Evolutionary conservation across 495 filamentous ascomycete species (phyloP).

Genomic region (Penicillium steckii): DNA sequence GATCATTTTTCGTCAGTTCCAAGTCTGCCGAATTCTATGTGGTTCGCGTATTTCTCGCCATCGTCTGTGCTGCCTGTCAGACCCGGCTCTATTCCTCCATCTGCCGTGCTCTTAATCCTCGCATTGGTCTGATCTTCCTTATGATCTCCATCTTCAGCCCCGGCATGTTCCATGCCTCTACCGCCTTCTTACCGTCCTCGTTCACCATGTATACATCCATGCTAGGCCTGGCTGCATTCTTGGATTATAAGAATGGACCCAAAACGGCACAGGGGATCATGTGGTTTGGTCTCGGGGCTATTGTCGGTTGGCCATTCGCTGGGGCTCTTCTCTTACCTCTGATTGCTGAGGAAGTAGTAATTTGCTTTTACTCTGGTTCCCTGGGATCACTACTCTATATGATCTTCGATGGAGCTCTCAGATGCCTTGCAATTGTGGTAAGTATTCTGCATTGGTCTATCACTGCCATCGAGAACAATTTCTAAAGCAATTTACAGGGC

Average conservation of each 20-base stretch:
- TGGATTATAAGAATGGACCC: constrained; percentile 75
- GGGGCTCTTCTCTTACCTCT: constrained; percentile 80
- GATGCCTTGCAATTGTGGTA: constrained; percentile 70
- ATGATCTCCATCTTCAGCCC: constrained; percentile 72
- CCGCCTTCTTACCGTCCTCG: constrained; percentile 85
- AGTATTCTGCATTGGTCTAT: constrained; percentile 24
- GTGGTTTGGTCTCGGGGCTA: constrained; percentile 88
- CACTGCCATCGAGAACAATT: constrained; percentile 6
- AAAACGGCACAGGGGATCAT: constrained; percentile 80
- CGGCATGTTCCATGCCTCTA: constrained; percentile 90
- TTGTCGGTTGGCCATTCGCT: constrained; percentile 95
- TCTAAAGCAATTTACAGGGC: constrained; percentile 37
- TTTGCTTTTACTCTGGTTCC: constrained; percentile 59
- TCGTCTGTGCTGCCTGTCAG: constrained; percentile 76
- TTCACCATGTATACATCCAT: constrained; percentile 96
- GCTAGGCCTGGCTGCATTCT: constrained; percentile 82
- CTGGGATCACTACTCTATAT: constrained; percentile 54
- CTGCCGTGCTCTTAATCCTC: constrained; percentile 67
- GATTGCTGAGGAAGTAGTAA: constrained; percentile 69
- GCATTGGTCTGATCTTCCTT: constrained; percentile 82
- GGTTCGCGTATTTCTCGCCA: constrained; percentile 70
- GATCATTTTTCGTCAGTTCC: constrained; percentile 55
- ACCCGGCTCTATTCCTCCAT: constrained; percentile 76
- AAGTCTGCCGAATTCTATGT: constrained; percentile 83
- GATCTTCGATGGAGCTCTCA: constrained; percentile 63